Conservation (phyloP, 1,139 yeast genomes). For the Blastobotrys serpentis region DNA sequence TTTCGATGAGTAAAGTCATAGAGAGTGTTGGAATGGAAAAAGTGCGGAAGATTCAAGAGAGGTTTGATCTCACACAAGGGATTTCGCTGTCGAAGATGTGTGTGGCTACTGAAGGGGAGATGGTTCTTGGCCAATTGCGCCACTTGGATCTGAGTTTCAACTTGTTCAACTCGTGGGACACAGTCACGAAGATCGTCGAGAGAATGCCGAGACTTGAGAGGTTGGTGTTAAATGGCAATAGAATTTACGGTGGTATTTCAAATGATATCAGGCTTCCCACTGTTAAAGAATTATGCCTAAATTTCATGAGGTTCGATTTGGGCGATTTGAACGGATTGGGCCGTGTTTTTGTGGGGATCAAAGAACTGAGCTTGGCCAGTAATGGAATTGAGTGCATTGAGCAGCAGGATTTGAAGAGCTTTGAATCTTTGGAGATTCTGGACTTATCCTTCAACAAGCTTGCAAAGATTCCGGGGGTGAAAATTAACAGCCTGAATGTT, state of each 20-base stretch:
- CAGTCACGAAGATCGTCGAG: conserved; percentile 43
- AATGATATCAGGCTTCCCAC: conserved; percentile 11
- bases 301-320: conserved; percentile 40
- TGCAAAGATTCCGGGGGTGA: conserved; percentile 36
- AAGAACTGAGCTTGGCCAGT: conserved; percentile 48
- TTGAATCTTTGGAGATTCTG: conserved; percentile 32
- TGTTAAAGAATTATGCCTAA: conserved; percentile 37
- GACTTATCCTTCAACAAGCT: conserved; percentile 51
- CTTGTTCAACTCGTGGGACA: conserved; percentile 46
- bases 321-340: conserved; percentile 38
- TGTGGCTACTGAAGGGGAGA: conserved; percentile 20
- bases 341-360: conserved; percentile 46
- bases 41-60: conserved; percentile 48
- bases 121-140: conserved; percentile 35
- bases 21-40: conserved; percentile 67
- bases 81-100: conserved; percentile 50
- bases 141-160: conserved; percentile 64
- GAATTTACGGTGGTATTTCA: conserved; percentile 38
- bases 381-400: conserved; percentile 38
- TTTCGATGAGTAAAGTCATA: conserved; percentile 49
- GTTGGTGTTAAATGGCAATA: conserved; percentile 63
- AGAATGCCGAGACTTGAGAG: conserved; percentile 43
- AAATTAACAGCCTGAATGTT: conserved; percentile 26
- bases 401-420: conserved; percentile 1
- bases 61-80: conserved; percentile 47